Conservation (phyloP, 2,329 filamentous ascomycete species). For the Trichoderma oligosporum region DNA sequence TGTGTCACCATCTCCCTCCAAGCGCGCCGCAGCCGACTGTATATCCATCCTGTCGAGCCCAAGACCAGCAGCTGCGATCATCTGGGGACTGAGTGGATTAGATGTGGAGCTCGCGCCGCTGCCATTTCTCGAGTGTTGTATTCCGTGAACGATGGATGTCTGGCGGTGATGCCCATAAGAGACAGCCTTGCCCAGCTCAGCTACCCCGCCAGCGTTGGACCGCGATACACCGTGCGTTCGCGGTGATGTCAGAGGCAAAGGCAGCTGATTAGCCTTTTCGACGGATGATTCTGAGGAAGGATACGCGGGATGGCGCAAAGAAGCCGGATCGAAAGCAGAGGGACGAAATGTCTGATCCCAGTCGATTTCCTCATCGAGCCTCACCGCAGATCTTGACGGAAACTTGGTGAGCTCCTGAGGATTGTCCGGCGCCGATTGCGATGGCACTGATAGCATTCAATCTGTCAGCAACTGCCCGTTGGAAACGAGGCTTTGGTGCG, state of each 20-base stretch:
- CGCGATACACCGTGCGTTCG: slow-evolving; percentile 43
- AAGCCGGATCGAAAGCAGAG: slow-evolving; percentile 38
- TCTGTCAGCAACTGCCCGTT: slow-evolving; percentile 19
- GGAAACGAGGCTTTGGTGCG: background rate
- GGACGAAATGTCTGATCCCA: slow-evolving; percentile 53
- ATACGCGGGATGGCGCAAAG: slow-evolving; percentile 44
- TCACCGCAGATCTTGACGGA: slow-evolving; percentile 45
- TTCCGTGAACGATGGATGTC: slow-evolving; percentile 94
- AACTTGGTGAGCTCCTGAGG: slow-evolving; percentile 51
- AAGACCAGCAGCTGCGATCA: slow-evolving; percentile 67
- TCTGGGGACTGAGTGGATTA: slow-evolving; percentile 83
- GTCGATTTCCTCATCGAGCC: slow-evolving; percentile 52
- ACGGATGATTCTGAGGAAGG: slow-evolving; percentile 58
- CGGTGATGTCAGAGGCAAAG: slow-evolving; percentile 33
- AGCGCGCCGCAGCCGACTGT: slow-evolving; percentile 42
- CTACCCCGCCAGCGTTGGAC: slow-evolving; percentile 35
- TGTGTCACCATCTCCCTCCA: slow-evolving; percentile 42
- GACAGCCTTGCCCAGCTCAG: slow-evolving; percentile 54
- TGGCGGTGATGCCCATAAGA: slow-evolving; percentile 87
- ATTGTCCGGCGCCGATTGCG: slow-evolving; percentile 57
- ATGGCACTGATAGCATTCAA: slow-evolving; percentile 45
- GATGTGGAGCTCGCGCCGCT: slow-evolving; percentile 76
- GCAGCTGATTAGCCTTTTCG: slow-evolving; percentile 46
- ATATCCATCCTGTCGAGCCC: slow-evolving; percentile 53
- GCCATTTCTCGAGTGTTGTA: slow-evolving; percentile 87